These are phyloP conservation scores for Globisporangium polare DNA, from an alignment of 352 stramenopile genomes.

Conservation along the genomic window DNA sequence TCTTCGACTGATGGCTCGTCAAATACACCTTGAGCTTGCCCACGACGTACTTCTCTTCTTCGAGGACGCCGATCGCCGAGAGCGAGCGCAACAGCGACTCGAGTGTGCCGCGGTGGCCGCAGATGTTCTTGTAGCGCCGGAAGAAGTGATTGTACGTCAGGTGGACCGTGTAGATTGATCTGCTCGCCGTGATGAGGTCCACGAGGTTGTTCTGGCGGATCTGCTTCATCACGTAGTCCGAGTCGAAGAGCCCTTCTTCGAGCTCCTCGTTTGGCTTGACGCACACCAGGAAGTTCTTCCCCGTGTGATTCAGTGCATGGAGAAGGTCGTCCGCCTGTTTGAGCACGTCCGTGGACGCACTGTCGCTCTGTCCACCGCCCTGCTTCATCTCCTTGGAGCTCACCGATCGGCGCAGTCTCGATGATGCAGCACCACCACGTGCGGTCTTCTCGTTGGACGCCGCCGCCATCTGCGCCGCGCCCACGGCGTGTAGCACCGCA, in stretches of 20 bases:
- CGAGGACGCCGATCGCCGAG: constrained; percentile 75
- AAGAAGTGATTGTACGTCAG: constrained; percentile 82
- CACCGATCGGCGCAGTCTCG: constrained; percentile 44
- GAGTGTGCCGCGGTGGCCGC: constrained; percentile 65
- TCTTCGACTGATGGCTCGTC: constrained; percentile 78
- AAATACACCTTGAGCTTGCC: constrained; percentile 71
- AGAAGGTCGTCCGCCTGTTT: constrained; percentile 66
- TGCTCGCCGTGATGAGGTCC: constrained; percentile 69
- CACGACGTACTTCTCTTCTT: constrained; percentile 77
- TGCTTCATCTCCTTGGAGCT: constrained; percentile 39
- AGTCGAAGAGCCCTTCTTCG: constrained; percentile 63
- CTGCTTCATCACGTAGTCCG: constrained; percentile 67
- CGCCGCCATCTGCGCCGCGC: constrained; percentile 57
- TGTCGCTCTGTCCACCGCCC: constrained; percentile 25
- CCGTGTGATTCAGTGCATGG: constrained; percentile 64
- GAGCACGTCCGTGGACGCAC: constrained; percentile 49
- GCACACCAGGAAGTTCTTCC: constrained; percentile 80
- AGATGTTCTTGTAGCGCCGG: constrained; percentile 78
- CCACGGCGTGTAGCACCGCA: constrained; percentile 62
- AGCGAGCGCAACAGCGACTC: constrained; percentile 70
- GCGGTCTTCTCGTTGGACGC: constrained; percentile 45
- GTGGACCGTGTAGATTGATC: constrained; percentile 69
- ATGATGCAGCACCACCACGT: constrained; percentile 14
- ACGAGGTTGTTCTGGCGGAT: constrained; percentile 65
- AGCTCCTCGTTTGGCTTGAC: constrained; percentile 72